These are phyloP conservation scores for Vaucheria bursata DNA, from an alignment of 352 stramenopile species.

Conservation along the genomic window DNA sequence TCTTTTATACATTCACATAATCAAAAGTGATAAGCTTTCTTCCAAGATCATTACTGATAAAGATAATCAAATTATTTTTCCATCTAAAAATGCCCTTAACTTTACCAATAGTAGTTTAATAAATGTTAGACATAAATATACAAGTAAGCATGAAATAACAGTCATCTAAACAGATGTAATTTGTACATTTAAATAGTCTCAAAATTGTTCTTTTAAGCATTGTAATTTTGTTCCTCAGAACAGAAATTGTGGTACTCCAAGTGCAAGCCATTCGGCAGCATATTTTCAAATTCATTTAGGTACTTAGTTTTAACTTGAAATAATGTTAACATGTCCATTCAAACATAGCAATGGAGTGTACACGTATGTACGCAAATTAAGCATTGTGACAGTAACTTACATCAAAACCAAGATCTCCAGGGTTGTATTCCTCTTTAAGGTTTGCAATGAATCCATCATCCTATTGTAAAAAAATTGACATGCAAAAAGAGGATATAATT, in stretches of 20 bases:
- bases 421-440: conserved; percentile 38
- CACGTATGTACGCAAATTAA: neutral
- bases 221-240: neutral
- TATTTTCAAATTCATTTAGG: neutral
- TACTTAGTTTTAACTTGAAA: neutral
- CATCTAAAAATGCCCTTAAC: neutral
- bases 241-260: neutral
- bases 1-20: neutral
- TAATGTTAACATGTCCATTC: neutral
- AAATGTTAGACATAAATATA: neutral
- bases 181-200: too few species aligned
- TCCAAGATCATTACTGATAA: neutral
- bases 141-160: too few species aligned
- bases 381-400: neutral
- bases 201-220: neutral
- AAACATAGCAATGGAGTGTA: neutral
- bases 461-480: too few species aligned
- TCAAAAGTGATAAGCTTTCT: neutral
- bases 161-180: too few species aligned
- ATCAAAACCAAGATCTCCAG: conserved; percentile 42
- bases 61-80: neutral
- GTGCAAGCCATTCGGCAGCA: neutral
- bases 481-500: too few species aligned
- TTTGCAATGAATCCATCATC: conserved; percentile 17
- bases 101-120: neutral